These are phyloP conservation scores for Neofusicoccum kwambonambiense DNA, from an alignment of 2,329 filamentous ascomycete genomes.

Conservation along the genomic window DNA sequence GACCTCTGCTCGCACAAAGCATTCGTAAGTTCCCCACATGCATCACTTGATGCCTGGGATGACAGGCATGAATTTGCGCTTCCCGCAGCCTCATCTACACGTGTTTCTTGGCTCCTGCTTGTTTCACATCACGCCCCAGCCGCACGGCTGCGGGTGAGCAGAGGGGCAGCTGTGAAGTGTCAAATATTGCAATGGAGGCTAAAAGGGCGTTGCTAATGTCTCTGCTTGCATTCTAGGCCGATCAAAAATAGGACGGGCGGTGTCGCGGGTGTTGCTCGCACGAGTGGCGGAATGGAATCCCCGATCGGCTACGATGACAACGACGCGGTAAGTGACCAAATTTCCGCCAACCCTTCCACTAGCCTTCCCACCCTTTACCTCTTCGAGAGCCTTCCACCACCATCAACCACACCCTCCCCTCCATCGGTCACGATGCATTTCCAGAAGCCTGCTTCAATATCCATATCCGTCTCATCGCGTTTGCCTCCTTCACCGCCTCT, in stretches of 20 bases:
- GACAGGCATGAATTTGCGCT: not conserved
- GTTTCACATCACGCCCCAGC: constrained; percentile 15
- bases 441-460: constrained; percentile 25
- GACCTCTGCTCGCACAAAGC: constrained; percentile 16
- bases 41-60: constrained; percentile 1
- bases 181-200: not conserved
- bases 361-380: constrained; percentile 34
- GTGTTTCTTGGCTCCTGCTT: constrained; percentile 17
- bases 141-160: not conserved
- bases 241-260: constrained; percentile 72
- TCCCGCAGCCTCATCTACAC: constrained; percentile 13
- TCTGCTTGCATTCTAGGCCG: constrained; percentile 54
- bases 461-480: constrained; percentile 18
- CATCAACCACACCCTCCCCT: constrained; percentile 21
- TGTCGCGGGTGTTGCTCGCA: constrained; percentile 66
- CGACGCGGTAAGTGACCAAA: constrained; percentile 52
- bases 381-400: constrained; percentile 20
- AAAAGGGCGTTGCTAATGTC: not conserved
- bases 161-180: not conserved
- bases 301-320: constrained; percentile 59
- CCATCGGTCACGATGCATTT: constrained; percentile 35
- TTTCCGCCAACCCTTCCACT: constrained; percentile 44
- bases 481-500: constrained; percentile 35
- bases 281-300: constrained; percentile 63
- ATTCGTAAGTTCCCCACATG: constrained; percentile 15